These are phyloP conservation scores for Talaromyces sp. DNA, from an alignment of 2,329 filamentous ascomycete species.

Conservation along the genomic window DNA sequence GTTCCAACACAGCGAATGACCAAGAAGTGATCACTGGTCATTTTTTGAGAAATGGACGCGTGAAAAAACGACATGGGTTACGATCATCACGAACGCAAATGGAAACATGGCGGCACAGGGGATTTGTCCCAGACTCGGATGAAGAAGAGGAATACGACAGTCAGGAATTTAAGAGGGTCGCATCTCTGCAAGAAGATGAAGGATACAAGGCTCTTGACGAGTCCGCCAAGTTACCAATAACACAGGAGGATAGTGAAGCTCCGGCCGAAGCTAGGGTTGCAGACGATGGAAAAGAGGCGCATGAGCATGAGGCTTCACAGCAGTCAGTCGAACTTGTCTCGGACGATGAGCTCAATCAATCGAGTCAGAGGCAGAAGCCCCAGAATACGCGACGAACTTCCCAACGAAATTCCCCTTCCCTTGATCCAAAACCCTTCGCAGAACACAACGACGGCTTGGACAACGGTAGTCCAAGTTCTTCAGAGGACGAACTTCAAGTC, in stretches of 20 bases:
- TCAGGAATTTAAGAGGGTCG: not conserved
- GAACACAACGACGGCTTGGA: not conserved
- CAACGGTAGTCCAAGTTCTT: conserved; percentile 17
- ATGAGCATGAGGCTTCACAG: not conserved
- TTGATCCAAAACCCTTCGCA: not conserved
- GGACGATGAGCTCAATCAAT: conserved; percentile 2
- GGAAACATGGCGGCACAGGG: conserved; percentile 46
- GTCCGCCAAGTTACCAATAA: not conserved
- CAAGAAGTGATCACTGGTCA: not conserved
- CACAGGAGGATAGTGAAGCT: not conserved
- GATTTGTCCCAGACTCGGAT: conserved; percentile 48
- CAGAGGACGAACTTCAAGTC: conserved; percentile 32
- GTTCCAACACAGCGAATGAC: not conserved
- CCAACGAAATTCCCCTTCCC: not conserved
- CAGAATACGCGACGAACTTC: not conserved
- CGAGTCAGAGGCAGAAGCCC: not conserved
- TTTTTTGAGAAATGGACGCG: not conserved
- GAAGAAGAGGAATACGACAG: conserved; percentile 18
- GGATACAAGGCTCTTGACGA: not conserved
- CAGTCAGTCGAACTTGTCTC: conserved; percentile 3
- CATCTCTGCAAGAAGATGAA: not conserved
- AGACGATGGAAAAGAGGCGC: not conserved
- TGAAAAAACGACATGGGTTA: conserved; percentile 31
- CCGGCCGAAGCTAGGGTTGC: not conserved
- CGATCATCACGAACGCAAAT: conserved; percentile 30